These are phyloP conservation scores for Colletotrichum sp. DNA, from an alignment of 2,329 filamentous ascomycete species.

Conservation along the genomic window DNA sequence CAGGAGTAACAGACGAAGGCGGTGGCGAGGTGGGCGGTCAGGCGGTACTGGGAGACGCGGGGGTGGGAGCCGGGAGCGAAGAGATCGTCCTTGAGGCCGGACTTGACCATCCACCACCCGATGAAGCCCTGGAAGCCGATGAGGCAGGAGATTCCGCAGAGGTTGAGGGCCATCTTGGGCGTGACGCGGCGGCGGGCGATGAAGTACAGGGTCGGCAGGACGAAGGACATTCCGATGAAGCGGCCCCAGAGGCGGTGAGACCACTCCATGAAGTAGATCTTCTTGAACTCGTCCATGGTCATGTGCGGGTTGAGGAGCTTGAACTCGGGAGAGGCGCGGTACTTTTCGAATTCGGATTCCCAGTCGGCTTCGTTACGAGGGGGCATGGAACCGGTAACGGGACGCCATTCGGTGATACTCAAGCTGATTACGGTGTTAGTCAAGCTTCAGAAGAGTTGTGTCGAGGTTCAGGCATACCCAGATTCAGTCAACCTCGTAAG, in stretches of 20 bases:
- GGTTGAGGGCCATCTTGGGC: slow-evolving; percentile 74
- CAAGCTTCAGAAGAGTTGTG: background rate
- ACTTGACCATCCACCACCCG: slow-evolving; percentile 99
- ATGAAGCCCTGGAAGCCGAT: slow-evolving; percentile 96
- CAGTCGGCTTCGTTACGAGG: slow-evolving; percentile 81
- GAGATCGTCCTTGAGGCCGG: slow-evolving; percentile 91
- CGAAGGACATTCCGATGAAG: slow-evolving; percentile 87
- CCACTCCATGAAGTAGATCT: slow-evolving; percentile 99
- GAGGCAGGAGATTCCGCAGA: slow-evolving; percentile 83
- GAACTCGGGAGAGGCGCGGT: slow-evolving; percentile 92
- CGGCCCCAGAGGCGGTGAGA: slow-evolving; percentile 93
- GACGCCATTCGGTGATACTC: slow-evolving; percentile 98
- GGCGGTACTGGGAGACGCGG: slow-evolving; percentile 91
- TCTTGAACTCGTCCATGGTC: slow-evolving; percentile 92
- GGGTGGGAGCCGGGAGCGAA: slow-evolving; percentile 91
- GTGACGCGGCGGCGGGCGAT: slow-evolving; percentile 81
- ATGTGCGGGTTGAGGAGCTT: slow-evolving; percentile 91
- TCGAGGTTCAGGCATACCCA: slow-evolving; percentile 62
- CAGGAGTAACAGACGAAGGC: slow-evolving; percentile 93
- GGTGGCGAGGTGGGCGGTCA: slow-evolving; percentile 86
- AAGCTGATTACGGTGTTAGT: slow-evolving; percentile 58
- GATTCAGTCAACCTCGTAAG: slow-evolving; percentile 95
- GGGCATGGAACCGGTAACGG: slow-evolving; percentile 89
- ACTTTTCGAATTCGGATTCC: slow-evolving; percentile 93
- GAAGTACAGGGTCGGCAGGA: slow-evolving; percentile 88